Base-by-base conservation (phyloP, 805 yeast species). In the Kregervanrija fluxuum region DNA sequence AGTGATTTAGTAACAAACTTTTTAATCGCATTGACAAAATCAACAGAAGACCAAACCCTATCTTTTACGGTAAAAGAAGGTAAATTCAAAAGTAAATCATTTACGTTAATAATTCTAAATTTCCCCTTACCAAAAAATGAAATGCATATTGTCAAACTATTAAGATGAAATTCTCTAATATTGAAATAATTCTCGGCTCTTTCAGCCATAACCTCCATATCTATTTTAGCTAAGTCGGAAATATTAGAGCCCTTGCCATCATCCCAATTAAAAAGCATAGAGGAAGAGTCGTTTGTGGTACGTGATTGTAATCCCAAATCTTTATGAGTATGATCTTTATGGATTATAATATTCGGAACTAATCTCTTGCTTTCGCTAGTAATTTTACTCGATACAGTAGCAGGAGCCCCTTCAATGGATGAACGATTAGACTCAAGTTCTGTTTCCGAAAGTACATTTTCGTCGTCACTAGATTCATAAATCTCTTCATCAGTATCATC, bases 121-220 rank as follows among this genome's bases (percentile, higher is more conserved):
- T 77, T 70, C 11, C 89, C 86, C 12, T 78, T 79, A 8, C 93
- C 95, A 59, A 79, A 78, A 64, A 86, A 86, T 41, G 95, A 84
- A 22, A 89, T 73, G 42, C 80, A 71, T 12, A 90, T 58, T n/a
- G 67, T 58, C 34, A 77, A 69, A n/a, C 71, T 60, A 33, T 71
- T 68, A 35, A 83, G 55, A 31, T 65, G 67, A 49, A 91, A 70
- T 12, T 75, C 66, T 17, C 79, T 76, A 48, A 90, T 77, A 52
- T 85, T 82, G 61, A 85, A 70, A 57, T 77, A 86, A 46, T 76
- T 77, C 28, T 85, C 75, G 0, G 97, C 87, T 40, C 97, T 68
- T 38, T 70, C 65, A 5, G 88, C 65, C 96, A 91, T 88, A 50
- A 77, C 74, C 22, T 77, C 68, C 33, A 50, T 50, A 13, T 48